These are phyloP conservation scores for Xylaria sp. DNA, from an alignment of 2,329 filamentous ascomycete genomes.

Conservation along the genomic window DNA sequence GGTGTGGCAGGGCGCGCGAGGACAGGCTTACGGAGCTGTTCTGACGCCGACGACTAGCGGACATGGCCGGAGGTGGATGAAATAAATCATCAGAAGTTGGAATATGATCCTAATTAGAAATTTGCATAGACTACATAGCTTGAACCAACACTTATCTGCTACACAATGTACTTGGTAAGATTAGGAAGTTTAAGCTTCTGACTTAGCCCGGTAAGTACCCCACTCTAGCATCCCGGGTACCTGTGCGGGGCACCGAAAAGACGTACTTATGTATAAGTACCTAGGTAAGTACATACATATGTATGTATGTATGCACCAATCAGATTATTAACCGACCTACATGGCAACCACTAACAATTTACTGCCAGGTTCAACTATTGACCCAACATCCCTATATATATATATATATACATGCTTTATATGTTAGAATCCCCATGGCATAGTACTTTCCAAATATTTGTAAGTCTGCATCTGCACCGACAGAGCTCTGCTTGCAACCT, in stretches of 20 bases:
- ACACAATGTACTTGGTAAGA: not conserved
- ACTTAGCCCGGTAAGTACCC: not conserved
- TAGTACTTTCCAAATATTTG: not conserved
- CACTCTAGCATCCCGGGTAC: too few relatives aligned
- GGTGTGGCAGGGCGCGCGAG: conserved; percentile 54
- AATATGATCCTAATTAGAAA: not conserved
- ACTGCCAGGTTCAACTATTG: too few relatives aligned
- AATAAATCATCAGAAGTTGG: not conserved
- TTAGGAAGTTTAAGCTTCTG: not conserved
- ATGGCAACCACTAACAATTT: too few relatives aligned
- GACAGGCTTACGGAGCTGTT: conserved; percentile 55
- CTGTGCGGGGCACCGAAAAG: too few relatives aligned
- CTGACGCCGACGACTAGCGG: conserved; percentile 57
- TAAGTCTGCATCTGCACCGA: not conserved
- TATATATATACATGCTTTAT: too few relatives aligned
- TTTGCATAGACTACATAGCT: not conserved
- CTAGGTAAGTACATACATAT: too few relatives aligned
- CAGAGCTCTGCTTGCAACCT: too few relatives aligned
- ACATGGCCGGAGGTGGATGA: conserved; percentile 39
- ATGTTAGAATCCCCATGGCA: not conserved
- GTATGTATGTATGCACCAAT: too few relatives aligned
- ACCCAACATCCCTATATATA: too few relatives aligned
- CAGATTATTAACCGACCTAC: too few relatives aligned
- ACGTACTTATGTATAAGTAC: too few relatives aligned
- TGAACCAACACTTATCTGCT: not conserved